These are phyloP conservation scores for Pleurostoma richardsiae DNA, from an alignment of 2,329 filamentous ascomycete genomes.

Conservation along the genomic window DNA sequence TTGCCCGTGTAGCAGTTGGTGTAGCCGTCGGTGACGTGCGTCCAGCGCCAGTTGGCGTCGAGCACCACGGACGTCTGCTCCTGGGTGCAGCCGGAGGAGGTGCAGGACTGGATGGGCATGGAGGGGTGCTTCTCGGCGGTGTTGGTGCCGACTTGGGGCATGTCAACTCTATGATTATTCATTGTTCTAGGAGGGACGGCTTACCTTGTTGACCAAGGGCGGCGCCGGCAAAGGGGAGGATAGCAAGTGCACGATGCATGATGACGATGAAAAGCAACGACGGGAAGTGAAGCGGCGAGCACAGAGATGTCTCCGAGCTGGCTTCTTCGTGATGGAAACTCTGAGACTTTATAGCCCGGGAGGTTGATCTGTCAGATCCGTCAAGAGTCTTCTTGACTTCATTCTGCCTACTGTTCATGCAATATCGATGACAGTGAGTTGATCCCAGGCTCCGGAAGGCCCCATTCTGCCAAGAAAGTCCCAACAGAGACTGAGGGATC, in stretches of 20 bases:
- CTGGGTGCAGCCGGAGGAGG: slow-evolving; percentile 35
- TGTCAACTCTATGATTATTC: neutral
- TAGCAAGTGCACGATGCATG: slow-evolving; percentile 15
- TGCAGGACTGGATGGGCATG: slow-evolving; percentile 41
- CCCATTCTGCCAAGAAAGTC: no score
- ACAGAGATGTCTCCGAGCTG: neutral
- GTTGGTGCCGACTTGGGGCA: slow-evolving; percentile 27
- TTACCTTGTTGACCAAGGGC: slow-evolving; percentile 21
- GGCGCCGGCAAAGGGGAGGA: slow-evolving; percentile 18
- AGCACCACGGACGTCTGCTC: slow-evolving; percentile 40
- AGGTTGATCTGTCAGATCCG: neutral
- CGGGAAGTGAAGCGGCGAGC: neutral
- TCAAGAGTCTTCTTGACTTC: neutral
- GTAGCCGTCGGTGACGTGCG: slow-evolving; percentile 37
- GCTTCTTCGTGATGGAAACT: neutral
- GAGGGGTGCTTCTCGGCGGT: slow-evolving; percentile 37
- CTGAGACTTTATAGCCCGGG: neutral
- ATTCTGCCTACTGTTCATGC: neutral
- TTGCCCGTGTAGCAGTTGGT: slow-evolving; percentile 56
- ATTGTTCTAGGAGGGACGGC: neutral
- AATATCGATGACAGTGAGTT: neutral
- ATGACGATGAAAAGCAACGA: neutral
- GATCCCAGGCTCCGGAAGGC: neutral
- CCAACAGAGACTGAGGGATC: no score
- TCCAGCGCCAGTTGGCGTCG: slow-evolving; percentile 54